These are phyloP conservation scores for Chalara sp. DNA, from an alignment of 2,329 filamentous ascomycete species.

Conservation along the genomic window DNA sequence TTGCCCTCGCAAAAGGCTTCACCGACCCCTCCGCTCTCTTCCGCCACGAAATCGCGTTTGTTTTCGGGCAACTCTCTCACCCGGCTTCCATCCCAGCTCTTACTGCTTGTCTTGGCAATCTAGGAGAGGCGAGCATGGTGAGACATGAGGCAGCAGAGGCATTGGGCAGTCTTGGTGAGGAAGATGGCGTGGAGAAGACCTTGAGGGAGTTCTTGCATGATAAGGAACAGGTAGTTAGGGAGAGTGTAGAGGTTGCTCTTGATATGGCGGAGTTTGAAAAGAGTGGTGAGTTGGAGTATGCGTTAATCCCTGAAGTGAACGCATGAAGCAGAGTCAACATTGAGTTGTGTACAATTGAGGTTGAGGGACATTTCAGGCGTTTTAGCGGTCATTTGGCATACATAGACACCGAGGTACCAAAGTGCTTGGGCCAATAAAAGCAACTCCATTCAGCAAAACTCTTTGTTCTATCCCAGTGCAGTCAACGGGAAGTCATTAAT, in stretches of 20 bases:
- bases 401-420: conserved; percentile 22
- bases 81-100: conserved; percentile 94
- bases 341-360: neutral
- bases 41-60: conserved; percentile 96
- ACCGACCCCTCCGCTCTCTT: conserved; percentile 84
- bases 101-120: conserved; percentile 68
- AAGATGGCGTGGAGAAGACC: conserved; percentile 84
- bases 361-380: neutral
- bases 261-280: conserved; percentile 98
- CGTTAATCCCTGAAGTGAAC: conserved; percentile 66
- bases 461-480: neutral
- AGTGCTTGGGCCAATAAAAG: conserved; percentile 26
- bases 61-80: conserved; percentile 93
- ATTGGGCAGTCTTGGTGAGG: conserved; percentile 85
- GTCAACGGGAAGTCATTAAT: too few species aligned
- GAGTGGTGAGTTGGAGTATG: conserved; percentile 83
- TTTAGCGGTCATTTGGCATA: conserved; percentile 4
- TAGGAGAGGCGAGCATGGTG: conserved; percentile 88
- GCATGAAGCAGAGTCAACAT: conserved; percentile 7
- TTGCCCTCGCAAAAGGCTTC: conserved; percentile 79
- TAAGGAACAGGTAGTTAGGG: conserved; percentile 85
- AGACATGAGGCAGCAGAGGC: conserved; percentile 96
- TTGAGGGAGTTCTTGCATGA: conserved; percentile 81
- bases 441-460: conserved; percentile 7
- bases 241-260: conserved; percentile 89